phyloP scores from a whole-genome alignment of 352 stramenopile species.

The Globisporangium nodosum region DNA sequence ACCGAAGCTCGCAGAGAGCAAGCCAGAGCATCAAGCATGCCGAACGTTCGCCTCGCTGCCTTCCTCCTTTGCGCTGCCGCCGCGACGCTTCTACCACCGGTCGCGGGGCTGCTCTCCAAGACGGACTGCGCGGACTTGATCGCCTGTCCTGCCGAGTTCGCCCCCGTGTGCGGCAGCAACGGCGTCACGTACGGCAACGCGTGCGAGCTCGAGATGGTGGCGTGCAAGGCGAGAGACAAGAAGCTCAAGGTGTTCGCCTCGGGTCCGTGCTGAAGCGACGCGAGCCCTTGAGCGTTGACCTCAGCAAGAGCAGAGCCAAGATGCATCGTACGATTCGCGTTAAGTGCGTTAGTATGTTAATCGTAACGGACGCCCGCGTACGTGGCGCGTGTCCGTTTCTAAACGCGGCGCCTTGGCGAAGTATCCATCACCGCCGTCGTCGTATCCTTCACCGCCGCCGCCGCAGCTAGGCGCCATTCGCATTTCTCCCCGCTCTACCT shows the following conservation, averaged over 20 bases:
- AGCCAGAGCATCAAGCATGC: not conserved
- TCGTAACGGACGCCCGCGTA: no score
- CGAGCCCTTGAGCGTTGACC: not conserved
- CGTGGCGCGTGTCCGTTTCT: no score
- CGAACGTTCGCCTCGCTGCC: not conserved
- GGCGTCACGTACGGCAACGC: constrained; percentile 18
- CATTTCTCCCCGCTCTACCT: not conserved
- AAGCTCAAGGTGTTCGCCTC: not conserved
- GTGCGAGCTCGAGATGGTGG: constrained; percentile 9
- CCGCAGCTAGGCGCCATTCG: not conserved
- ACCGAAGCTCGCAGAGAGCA: not conserved
- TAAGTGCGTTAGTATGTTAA: no score
- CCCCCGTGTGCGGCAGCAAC: constrained; percentile 18
- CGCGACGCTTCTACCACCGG: not conserved
- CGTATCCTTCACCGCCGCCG: no score
- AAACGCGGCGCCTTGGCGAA: no score
- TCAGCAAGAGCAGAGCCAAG: not conserved
- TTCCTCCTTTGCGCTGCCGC: not conserved
- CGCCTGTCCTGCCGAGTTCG: constrained; percentile 1
- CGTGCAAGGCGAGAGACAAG: constrained; percentile 10
- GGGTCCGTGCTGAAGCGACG: constrained; percentile 1
- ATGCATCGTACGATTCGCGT: no score
- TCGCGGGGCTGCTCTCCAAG: not conserved
- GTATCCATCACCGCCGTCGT: no score
- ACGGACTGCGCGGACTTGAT: constrained; percentile 3